These are phyloP conservation scores for Phytophthora megakarya DNA, from an alignment of 352 stramenopile genomes.

Conservation along the genomic window DNA sequence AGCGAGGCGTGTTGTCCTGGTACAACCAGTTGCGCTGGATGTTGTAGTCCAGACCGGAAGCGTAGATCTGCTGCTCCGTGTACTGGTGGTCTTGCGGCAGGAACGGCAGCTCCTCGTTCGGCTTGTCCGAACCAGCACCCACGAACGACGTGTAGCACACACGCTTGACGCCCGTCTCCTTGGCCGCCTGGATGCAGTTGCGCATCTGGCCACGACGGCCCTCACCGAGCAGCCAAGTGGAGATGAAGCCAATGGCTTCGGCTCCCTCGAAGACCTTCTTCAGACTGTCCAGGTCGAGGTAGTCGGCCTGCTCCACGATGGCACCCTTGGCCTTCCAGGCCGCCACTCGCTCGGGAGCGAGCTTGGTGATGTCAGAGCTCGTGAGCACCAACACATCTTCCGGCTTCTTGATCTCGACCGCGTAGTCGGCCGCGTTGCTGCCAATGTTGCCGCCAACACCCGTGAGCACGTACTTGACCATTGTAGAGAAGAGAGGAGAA, in stretches of 20 bases:
- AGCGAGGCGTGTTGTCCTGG: slow-evolving; percentile 27
- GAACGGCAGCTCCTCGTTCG: slow-evolving; percentile 27
- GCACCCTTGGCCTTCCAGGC: slow-evolving; percentile 23
- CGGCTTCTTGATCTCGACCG: slow-evolving; percentile 26
- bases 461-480: slow-evolving; percentile 41
- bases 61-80: slow-evolving; percentile 27
- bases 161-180: slow-evolving; percentile 24
- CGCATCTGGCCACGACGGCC: slow-evolving; percentile 22
- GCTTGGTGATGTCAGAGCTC: slow-evolving; percentile 13
- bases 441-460: slow-evolving; percentile 35
- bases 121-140: slow-evolving; percentile 14
- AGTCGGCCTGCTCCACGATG: slow-evolving; percentile 16
- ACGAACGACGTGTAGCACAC: slow-evolving; percentile 26
- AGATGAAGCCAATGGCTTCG: slow-evolving; percentile 25
- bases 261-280: slow-evolving; percentile 26
- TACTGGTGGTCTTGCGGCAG: slow-evolving; percentile 25
- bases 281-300: slow-evolving; percentile 19
- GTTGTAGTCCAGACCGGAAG: slow-evolving; percentile 28
- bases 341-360: slow-evolving; percentile 9
- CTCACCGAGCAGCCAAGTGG: slow-evolving; percentile 21
- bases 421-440: slow-evolving; percentile 29
- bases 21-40: slow-evolving; percentile 33
- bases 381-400: slow-evolving; percentile 32
- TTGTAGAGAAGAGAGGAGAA: background rate
- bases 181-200: slow-evolving; percentile 21